phyloP scores from a whole-genome alignment of 2,329 filamentous ascomycete genomes.

The Fusarium sp. region DNA sequence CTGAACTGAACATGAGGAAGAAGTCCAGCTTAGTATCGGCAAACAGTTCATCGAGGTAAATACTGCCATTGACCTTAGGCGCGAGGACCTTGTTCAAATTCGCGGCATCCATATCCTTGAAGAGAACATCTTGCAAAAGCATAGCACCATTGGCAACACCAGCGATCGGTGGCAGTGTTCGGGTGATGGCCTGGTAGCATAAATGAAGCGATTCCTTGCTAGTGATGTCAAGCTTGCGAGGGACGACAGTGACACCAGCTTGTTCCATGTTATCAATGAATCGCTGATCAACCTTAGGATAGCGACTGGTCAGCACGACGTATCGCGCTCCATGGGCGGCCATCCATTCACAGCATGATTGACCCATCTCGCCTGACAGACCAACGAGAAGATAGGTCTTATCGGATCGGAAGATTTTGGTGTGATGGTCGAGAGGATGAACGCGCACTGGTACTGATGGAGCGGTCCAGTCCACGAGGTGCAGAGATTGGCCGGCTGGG shows the following conservation, averaged over 20 bases:
- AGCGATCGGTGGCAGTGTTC: conserved; percentile 49
- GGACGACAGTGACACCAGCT: background rate
- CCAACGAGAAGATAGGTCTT: conserved; percentile 52
- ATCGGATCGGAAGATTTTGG: conserved; percentile 16
- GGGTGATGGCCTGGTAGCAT: conserved; percentile 17
- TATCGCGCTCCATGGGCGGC: conserved; percentile 51
- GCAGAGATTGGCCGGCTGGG: background rate
- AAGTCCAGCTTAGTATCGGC: conserved; percentile 50
- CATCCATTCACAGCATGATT: conserved; percentile 56
- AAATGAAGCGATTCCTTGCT: background rate
- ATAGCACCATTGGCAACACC: conserved; percentile 60
- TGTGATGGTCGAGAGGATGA: conserved; percentile 4
- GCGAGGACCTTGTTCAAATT: conserved; percentile 44
- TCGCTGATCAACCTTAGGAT: conserved; percentile 40
- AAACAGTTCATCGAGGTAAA: conserved; percentile 50
- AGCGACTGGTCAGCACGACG: conserved; percentile 55
- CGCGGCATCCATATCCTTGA: conserved; percentile 49
- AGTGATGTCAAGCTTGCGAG: conserved; percentile 6
- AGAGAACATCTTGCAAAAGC: conserved; percentile 54
- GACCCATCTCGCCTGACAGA: conserved; percentile 51
- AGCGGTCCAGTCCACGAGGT: background rate
- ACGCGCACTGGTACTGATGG: background rate
- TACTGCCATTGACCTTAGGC: conserved; percentile 55
- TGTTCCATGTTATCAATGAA: conserved; percentile 40
- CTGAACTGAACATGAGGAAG: conserved; percentile 57